Evolutionary conservation across 2,329 filamentous ascomycete genomes (phyloP).

Genomic region (Fusarium udum): DNA sequence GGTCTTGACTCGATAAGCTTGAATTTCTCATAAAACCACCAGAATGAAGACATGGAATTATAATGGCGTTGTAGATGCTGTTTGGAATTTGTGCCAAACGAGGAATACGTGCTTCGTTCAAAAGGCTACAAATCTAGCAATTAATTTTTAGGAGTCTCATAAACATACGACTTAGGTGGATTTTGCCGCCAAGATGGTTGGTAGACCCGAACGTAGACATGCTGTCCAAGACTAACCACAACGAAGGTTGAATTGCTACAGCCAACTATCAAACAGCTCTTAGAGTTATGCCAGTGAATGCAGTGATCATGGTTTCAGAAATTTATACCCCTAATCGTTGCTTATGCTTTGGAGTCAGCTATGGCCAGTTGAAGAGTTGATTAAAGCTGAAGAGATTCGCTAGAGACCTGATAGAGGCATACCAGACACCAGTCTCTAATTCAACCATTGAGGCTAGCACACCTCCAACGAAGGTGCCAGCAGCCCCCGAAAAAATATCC

Average conservation of each 20-base stretch:
- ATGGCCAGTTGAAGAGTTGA: not conserved
- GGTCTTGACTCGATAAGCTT: not conserved
- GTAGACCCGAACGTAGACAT: not conserved
- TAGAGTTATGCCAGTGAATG: not conserved
- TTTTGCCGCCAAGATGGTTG: not conserved
- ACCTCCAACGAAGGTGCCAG: not conserved
- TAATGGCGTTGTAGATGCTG: accelerated
- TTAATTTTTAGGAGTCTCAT: accelerated
- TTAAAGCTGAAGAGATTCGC: not conserved
- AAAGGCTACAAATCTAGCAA: not conserved
- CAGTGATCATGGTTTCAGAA: not conserved
- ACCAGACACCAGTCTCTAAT: accelerated
- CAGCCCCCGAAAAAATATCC: not conserved
- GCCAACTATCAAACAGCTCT: not conserved
- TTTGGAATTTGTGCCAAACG: not conserved
- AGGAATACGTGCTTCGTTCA: accelerated
- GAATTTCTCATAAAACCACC: not conserved
- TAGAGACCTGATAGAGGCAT: not conserved
- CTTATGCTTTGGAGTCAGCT: not conserved
- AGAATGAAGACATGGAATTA: not conserved
- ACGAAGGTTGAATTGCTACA: not conserved
- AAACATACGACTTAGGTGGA: not conserved
- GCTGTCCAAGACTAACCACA: accelerated
- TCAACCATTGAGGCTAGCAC: accelerated
- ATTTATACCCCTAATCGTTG: accelerated